Conservation (phyloP, 441 rosid genomes). For the Populus hybrid region DNA sequence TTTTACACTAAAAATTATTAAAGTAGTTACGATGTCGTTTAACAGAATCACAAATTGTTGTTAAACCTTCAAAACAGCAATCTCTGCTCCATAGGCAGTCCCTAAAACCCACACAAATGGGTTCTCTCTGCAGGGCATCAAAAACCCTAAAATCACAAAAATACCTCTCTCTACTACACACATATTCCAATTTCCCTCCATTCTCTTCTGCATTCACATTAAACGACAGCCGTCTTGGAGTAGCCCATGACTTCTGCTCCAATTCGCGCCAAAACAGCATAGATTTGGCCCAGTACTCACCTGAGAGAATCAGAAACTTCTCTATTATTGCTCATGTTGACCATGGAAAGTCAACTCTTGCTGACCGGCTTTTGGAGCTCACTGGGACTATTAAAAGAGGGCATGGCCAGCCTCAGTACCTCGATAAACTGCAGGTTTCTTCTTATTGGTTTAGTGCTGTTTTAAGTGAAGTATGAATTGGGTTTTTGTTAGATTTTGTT, state of each 20-base stretch:
- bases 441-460: background rate
- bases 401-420: constrained; percentile 97
- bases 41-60: background rate
- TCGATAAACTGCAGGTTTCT: constrained; percentile 86
- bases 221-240: constrained; percentile 21
- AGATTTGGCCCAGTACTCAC: constrained; percentile 73
- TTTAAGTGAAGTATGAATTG: background rate
- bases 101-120: constrained; percentile 47
- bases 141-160: constrained; percentile 51
- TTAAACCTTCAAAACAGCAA: background rate
- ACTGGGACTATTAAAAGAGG: constrained; percentile 91
- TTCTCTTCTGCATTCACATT: constrained; percentile 9
- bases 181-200: constrained; percentile 6
- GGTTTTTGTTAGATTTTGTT: background rate
- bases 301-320: constrained; percentile 84
- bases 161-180: constrained; percentile 8
- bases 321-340: constrained; percentile 96
- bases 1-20: background rate
- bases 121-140: constrained; percentile 48
- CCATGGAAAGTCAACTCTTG: constrained; percentile 97
- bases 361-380: constrained; percentile 95
- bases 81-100: background rate
- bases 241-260: constrained; percentile 40
- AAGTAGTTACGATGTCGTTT: background rate
- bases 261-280: constrained; percentile 45